Percentiles rank a stretch among this genome's conserved stretches.
phyloP scores from a whole-genome alignment of 148 eudicot species.

The Rhododendron molle region DNA sequence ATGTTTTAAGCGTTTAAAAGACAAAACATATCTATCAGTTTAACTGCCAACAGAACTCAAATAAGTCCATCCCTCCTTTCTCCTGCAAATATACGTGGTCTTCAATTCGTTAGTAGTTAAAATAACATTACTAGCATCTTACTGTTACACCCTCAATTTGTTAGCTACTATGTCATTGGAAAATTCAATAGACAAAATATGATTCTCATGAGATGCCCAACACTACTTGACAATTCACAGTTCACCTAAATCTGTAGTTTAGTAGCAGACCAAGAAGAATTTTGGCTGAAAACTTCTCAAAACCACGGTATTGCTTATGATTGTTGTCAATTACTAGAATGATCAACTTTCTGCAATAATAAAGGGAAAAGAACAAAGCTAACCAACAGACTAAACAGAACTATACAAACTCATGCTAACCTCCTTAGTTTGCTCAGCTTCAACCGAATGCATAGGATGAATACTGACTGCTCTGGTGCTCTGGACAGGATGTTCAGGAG shows the following conservation, averaged over 20 bases:
- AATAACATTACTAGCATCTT: background rate
- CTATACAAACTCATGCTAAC: constrained; percentile 21
- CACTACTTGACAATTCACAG: background rate
- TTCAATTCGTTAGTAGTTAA: background rate
- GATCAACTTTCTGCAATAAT: background rate
- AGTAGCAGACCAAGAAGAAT: constrained; percentile 3
- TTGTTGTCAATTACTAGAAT: background rate
- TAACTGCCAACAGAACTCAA: background rate
- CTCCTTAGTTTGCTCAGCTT: constrained; percentile 37
- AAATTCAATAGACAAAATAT: background rate
- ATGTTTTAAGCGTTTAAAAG: background rate
- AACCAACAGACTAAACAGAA: background rate
- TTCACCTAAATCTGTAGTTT: background rate
- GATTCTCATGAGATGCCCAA: background rate
- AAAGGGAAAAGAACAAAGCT: background rate
- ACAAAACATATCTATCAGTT: background rate
- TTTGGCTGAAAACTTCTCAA: background rate
- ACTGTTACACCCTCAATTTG: background rate
- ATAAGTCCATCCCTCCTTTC: background rate
- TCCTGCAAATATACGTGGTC: background rate
- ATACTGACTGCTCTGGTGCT: constrained; percentile 37
- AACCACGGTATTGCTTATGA: background rate
- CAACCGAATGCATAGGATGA: constrained; percentile 47
- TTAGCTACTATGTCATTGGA: background rate
- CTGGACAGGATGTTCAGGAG: constrained; percentile 25